These are phyloP conservation scores for Seminavis robusta DNA, from an alignment of 108 stramenopile genomes.

Conservation along the genomic window DNA sequence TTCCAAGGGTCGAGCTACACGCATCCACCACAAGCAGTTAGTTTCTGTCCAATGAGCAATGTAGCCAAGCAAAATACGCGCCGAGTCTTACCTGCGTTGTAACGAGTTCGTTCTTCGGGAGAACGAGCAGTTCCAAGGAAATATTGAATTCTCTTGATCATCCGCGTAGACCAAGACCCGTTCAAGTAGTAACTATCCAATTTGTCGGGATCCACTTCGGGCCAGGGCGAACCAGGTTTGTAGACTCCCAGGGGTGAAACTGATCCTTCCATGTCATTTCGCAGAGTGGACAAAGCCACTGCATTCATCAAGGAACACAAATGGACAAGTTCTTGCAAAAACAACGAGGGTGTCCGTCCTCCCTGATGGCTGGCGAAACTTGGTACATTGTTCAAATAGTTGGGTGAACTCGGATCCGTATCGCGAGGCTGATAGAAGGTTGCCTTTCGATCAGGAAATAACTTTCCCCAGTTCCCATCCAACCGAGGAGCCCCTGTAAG, in stretches of 20 bases:
- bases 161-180: neutral
- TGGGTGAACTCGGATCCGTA: constrained; percentile 2
- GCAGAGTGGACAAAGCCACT: constrained; percentile 66
- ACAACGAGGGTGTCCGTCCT: constrained; percentile 63
- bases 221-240: constrained; percentile 52
- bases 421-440: constrained; percentile 28
- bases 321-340: constrained; percentile 76
- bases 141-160: constrained; percentile 6
- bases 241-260: constrained; percentile 56
- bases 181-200: constrained; percentile 1
- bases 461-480: constrained; percentile 59
- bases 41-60: too few species aligned
- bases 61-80: too few species aligned
- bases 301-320: constrained; percentile 56
- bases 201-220: constrained; percentile 62
- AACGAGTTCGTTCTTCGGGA: constrained; percentile 34
- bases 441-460: constrained; percentile 29
- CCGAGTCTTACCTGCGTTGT: too few species aligned
- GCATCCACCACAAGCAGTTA: too few species aligned
- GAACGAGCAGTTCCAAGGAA: constrained; percentile 55
- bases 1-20: constrained; percentile 51
- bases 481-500: constrained; percentile 46
- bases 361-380: constrained; percentile 52
- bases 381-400: too few species aligned
- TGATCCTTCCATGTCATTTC: constrained; percentile 68